Evolutionary conservation across 176 grass and related monocot species (phyloP).

Genomic region (Elaeis guineensis): DNA sequence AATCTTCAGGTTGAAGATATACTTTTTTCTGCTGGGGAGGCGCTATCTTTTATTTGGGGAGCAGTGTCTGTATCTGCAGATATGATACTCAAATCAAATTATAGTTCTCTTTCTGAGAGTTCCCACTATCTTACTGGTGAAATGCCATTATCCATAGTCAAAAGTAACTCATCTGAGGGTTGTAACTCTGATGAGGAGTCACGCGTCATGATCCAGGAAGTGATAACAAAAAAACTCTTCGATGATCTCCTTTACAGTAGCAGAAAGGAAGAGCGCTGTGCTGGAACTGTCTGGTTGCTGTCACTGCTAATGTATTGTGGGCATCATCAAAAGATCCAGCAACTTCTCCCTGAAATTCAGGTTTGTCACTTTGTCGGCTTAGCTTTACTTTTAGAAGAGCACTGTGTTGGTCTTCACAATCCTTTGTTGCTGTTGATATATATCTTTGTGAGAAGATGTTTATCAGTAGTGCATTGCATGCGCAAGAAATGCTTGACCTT

Average conservation of each 20-base stretch:
- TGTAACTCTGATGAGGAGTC: constrained; percentile 47
- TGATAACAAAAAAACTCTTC: constrained; percentile 77
- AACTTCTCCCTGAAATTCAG: constrained; percentile 91
- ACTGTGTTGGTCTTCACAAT: too few relatives aligned
- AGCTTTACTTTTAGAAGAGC: too few relatives aligned
- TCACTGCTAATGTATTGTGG: constrained; percentile 94
- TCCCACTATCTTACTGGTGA: constrained; percentile 78
- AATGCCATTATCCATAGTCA: constrained; percentile 29
- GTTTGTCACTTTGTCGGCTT: constrained; percentile 20
- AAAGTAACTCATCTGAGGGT: constrained; percentile 29
- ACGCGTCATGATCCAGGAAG: constrained; percentile 43
- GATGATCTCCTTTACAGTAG: constrained; percentile 74
- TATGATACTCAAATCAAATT: constrained; percentile 79
- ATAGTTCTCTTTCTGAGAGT: constrained; percentile 71
- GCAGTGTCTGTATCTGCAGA: constrained; percentile 69
- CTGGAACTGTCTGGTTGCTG: constrained; percentile 90
- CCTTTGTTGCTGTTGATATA: background rate
- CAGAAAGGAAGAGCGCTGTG: constrained; percentile 93
- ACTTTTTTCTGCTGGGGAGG: constrained; percentile 88
- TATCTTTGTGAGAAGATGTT: too few relatives aligned
- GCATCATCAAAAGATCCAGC: constrained; percentile 73
- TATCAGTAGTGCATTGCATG: too few relatives aligned
- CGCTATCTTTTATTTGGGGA: constrained; percentile 95
- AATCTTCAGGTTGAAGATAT: constrained; percentile 79
- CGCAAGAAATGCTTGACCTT: too few relatives aligned